These are phyloP conservation scores for Arachis hypogaea DNA, from an alignment of 306 rosid species.

Conservation along the genomic window DNA sequence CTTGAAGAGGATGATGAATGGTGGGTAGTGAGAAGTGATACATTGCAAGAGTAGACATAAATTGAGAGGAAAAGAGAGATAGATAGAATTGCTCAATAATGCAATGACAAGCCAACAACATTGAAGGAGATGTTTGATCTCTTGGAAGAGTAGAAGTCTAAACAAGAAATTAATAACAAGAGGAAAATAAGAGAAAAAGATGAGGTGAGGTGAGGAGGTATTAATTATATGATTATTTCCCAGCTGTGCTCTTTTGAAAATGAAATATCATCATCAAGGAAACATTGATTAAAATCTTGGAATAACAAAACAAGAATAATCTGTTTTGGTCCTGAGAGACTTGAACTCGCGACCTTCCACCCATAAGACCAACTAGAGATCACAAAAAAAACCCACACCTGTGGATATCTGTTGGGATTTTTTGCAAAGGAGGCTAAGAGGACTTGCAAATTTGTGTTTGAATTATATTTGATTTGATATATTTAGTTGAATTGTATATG, in stretches of 20 bases:
- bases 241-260: conserved; percentile 36
- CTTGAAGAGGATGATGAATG: conserved; percentile 37
- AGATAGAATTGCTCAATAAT: conserved; percentile 29
- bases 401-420: no score
- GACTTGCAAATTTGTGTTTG: no score
- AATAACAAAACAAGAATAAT: neutral
- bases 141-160: conserved; percentile 51
- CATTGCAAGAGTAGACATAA: conserved; percentile 47
- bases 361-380: conserved; percentile 47
- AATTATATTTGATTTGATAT: no score
- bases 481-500: no score
- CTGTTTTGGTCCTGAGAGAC: conserved; percentile 53
- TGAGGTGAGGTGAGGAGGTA: conserved; percentile 44
- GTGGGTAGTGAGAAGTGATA: conserved; percentile 42
- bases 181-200: neutral
- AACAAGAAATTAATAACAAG: neutral
- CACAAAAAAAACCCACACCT: no score
- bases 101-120: conserved; percentile 57
- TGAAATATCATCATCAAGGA: conserved; percentile 17
- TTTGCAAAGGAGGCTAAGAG: no score
- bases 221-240: conserved; percentile 27
- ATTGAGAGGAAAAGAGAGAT: conserved; percentile 12
- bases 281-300: no score
- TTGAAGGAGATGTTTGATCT: conserved; percentile 64
- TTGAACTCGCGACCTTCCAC: conserved; percentile 63